These are phyloP conservation scores for Mytilinidion resinicola DNA, from an alignment of 495 filamentous ascomycete species.

Conservation along the genomic window DNA sequence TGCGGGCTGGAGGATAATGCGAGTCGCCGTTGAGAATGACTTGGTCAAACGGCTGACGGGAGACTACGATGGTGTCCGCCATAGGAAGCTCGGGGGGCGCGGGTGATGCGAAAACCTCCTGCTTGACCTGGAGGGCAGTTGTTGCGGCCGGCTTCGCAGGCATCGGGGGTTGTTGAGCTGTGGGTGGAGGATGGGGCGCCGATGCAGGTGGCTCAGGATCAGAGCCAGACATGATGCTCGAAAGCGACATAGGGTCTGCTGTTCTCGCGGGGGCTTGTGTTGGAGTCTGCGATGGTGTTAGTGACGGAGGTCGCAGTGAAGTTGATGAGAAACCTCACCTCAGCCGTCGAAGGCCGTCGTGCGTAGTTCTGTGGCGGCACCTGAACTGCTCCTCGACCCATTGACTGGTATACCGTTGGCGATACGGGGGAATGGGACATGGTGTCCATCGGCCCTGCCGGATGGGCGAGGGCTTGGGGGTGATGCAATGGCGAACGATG, in stretches of 20 bases:
- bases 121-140: slow-evolving; percentile 31
- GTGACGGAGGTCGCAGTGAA: slow-evolving; percentile 1
- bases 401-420: slow-evolving; percentile 22
- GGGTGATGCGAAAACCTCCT: slow-evolving; percentile 42
- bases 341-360: slow-evolving; percentile 17
- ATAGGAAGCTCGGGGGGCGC: slow-evolving; percentile 21
- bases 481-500: slow-evolving; percentile 27
- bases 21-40: slow-evolving; percentile 18
- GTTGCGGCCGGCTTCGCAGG: slow-evolving; percentile 9
- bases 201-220: slow-evolving; percentile 50
- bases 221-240: slow-evolving; percentile 75
- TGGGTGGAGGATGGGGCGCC: slow-evolving; percentile 34
- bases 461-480: slow-evolving; percentile 15
- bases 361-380: slow-evolving; percentile 18
- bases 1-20: slow-evolving; percentile 47
- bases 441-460: slow-evolving; percentile 22
- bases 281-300: slow-evolving; percentile 12
- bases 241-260: slow-evolving; percentile 80
- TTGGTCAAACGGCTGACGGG: slow-evolving; percentile 9
- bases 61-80: slow-evolving; percentile 1
- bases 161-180: slow-evolving; percentile 19
- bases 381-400: slow-evolving; percentile 26
- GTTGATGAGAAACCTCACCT: slow-evolving; percentile 13
- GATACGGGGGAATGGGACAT: slow-evolving; percentile 30
- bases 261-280: slow-evolving; percentile 14